Conservation (phyloP, 352 stramenopile genomes). For the Phytophthora kernoviae region DNA sequence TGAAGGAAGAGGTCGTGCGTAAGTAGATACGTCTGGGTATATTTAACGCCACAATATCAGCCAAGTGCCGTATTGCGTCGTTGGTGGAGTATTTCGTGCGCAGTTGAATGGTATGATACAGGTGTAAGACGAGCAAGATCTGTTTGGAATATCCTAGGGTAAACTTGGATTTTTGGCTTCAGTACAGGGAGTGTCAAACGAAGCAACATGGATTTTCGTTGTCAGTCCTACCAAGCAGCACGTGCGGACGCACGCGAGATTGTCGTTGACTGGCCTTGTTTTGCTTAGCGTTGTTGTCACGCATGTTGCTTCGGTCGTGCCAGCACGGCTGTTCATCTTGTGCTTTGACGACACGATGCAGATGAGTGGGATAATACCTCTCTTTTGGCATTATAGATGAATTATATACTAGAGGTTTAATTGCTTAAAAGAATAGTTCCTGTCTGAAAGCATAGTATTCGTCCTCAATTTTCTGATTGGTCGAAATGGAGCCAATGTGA, state of each 20-base stretch:
- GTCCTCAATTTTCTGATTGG: no score
- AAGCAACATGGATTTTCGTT: neutral
- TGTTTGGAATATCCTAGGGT: no score
- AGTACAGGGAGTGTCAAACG: slow-evolving; percentile 1
- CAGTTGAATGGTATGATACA: neutral
- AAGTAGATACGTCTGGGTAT: slow-evolving; percentile 45
- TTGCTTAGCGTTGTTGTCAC: no score
- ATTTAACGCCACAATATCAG: slow-evolving; percentile 30
- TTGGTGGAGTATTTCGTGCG: neutral
- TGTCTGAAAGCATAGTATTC: no score
- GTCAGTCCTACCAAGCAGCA: slow-evolving; percentile 1
- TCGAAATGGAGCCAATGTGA: neutral
- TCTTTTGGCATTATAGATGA: no score
- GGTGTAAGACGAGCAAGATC: neutral
- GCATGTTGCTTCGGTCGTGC: no score
- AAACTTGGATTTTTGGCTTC: neutral
- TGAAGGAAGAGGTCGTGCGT: slow-evolving; percentile 73
- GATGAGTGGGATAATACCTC: no score
- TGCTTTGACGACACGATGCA: no score
- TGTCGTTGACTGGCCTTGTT: neutral
- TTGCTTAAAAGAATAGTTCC: no score
- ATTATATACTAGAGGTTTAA: no score
- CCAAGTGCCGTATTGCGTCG: neutral
- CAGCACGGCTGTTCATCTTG: no score
- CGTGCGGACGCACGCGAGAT: slow-evolving; percentile 1